A percentile compares a stretch with the other conserved stretches of the same genome.
Evolutionary conservation across 768 basidiomycete species (phyloP).

Genomic region (Ephemerocybe angulata): DNA sequence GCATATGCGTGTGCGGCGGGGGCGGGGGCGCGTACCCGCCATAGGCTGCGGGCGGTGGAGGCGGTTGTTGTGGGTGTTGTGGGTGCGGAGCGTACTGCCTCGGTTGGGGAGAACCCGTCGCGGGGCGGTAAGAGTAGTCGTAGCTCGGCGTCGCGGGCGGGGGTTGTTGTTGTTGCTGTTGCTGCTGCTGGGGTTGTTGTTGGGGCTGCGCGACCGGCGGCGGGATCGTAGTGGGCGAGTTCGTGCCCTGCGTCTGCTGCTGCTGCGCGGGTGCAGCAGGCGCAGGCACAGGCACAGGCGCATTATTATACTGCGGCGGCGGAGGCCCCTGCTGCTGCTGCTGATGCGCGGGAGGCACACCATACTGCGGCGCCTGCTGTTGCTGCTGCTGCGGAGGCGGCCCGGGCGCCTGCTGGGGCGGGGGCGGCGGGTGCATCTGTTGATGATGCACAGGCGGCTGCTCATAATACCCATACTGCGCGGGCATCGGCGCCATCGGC

Average conservation of each 20-base stretch:
- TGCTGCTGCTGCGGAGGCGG: constrained; percentile 22
- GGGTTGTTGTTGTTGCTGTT: constrained; percentile 17
- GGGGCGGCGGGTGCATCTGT: constrained; percentile 16
- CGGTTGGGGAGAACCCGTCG: constrained; percentile 10
- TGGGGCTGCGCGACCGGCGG: constrained; percentile 13
- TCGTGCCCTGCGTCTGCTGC: constrained; percentile 9
- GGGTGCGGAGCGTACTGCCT: constrained; percentile 14
- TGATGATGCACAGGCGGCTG: constrained; percentile 28
- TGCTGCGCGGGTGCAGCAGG: constrained; percentile 10
- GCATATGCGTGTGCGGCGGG: constrained; percentile 19
- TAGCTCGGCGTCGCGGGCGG: constrained; percentile 11
- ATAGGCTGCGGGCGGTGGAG: constrained; percentile 12
- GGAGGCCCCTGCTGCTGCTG: constrained; percentile 14
- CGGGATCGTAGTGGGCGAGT: constrained; percentile 15
- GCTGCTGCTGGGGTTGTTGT: constrained; percentile 11
- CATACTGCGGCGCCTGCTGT: constrained; percentile 11
- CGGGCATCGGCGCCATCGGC: constrained; percentile 2
- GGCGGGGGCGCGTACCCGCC: constrained; percentile 15
- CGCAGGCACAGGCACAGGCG: constrained; percentile 11
- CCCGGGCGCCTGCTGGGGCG: constrained; percentile 17
- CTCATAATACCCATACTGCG: constrained; percentile 25
- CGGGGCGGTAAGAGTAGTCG: constrained; percentile 7
- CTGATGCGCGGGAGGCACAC: constrained; percentile 10
- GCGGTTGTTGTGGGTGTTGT: constrained; percentile 16
- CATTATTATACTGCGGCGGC: constrained; percentile 15